Base-by-base conservation (phyloP, 2,329 filamentous ascomycete genomes). In the Sclerotinia trifoliorum region DNA sequence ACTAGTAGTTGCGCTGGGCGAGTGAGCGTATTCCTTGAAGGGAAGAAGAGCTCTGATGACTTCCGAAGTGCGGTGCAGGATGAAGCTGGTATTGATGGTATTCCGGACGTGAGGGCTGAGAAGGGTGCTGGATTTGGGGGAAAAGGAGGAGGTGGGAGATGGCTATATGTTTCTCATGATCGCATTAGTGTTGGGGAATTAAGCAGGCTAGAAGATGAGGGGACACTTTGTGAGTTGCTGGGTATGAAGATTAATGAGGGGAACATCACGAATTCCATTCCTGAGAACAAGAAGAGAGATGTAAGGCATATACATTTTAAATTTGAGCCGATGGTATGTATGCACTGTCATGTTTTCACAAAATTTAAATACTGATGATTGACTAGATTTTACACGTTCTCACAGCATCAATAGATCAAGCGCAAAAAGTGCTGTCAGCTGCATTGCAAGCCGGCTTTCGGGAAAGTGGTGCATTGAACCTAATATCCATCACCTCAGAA, bases 1-100 rank as follows among this genome's bases (percentile, higher is more conserved):
- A 97, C 94, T 3, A 97, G 93, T 80, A 97, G 93, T 79, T 98
- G 94, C 78, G 91, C 93, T 2, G 94, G 94, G 0, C 84, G 94
- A 65, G 86, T 96, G 58, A 94, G 91, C 72, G 91, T 97, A 5
- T 98, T 96, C 76, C 82, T 96, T 0, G 94, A 97, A 80, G 94
- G 94, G 0, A 81, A 81, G 56, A 90, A 87, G 62, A 69, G 35
- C 10, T 15, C 17, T 51, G 68, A 65, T 42, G 44, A 68, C 67
- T 70, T 60, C 52, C 44, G 39, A 69, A 29, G 54, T 52, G 21
- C 67, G 55, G 42, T 69, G 55, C 63, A 68, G 26, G 39, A 56
- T 4, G 52, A 60, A 11, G 72, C 68, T 10, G 70, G 74, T 21
- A 74, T 72, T 48, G 64, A 67, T 58, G 29, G n/a, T 21, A 21